Evolutionary conservation across 352 stramenopile species (phyloP).

Genomic region (Elongisporangium anandrum): DNA sequence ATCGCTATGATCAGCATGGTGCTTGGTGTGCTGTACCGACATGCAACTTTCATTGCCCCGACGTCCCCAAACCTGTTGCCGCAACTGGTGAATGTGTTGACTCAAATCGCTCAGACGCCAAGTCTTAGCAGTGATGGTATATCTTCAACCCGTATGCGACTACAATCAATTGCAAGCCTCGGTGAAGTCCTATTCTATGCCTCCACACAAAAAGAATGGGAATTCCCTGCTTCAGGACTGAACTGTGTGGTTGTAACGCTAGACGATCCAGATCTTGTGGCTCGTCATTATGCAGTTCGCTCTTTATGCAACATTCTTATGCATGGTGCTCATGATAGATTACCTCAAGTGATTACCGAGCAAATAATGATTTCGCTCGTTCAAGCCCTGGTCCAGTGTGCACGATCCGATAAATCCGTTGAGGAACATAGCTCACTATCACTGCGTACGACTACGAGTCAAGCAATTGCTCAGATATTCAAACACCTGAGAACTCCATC

Average conservation of each 20-base stretch:
- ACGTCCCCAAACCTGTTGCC: conserved; percentile 56
- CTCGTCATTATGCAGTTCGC: conserved; percentile 52
- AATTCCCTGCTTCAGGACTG: conserved; percentile 25
- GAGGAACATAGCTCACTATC: not conserved
- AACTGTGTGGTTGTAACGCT: conserved; percentile 30
- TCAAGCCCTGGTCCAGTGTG: conserved; percentile 20
- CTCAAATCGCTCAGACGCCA: conserved; percentile 7
- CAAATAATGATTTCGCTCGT: conserved; percentile 28
- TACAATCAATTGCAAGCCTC: conserved; percentile 36
- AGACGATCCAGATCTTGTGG: conserved; percentile 28
- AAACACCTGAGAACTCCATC: conserved; percentile 32
- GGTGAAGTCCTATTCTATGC: conserved; percentile 77
- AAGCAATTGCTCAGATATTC: conserved; percentile 52
- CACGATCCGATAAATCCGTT: conserved; percentile 2
- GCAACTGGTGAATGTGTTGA: conserved; percentile 34
- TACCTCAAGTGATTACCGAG: conserved; percentile 38
- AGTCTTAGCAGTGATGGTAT: not conserved
- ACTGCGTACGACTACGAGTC: conserved; percentile 35
- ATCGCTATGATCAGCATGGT: conserved; percentile 48
- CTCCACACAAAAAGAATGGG: conserved; percentile 46
- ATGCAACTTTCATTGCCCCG: conserved; percentile 62
- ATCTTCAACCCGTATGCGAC: not conserved
- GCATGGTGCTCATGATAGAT: conserved; percentile 23
- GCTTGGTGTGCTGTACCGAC: conserved; percentile 63
- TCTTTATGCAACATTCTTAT: conserved; percentile 66